Conservation (phyloP, 2,329 filamentous ascomycete species). For the Phyllosticta capitalensis region DNA sequence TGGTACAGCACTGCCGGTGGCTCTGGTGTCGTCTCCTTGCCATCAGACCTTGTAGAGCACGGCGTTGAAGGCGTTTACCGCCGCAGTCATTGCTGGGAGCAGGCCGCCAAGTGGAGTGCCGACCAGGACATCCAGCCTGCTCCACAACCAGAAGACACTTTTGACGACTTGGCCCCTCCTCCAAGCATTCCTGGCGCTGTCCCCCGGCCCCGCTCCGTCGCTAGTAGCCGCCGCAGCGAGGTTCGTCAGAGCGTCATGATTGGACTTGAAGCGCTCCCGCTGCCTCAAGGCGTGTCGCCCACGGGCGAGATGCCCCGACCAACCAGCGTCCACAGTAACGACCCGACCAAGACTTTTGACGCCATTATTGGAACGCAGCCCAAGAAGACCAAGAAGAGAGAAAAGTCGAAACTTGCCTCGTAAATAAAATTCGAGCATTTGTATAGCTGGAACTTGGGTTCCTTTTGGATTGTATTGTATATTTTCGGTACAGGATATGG, state of each 20-base stretch:
- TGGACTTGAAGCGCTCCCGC: slow-evolving; percentile 37
- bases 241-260: slow-evolving; percentile 33
- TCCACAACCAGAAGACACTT: slow-evolving; percentile 25
- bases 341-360: slow-evolving; percentile 40
- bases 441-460: neutral
- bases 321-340: slow-evolving; percentile 21
- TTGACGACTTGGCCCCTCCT: slow-evolving; percentile 21
- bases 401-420: slow-evolving; percentile 7
- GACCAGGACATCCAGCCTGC: slow-evolving; percentile 26
- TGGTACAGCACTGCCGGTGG: slow-evolving; percentile 68
- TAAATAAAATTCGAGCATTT: neutral
- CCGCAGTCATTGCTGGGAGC: slow-evolving; percentile 59
- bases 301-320: slow-evolving; percentile 18
- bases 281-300: slow-evolving; percentile 35
- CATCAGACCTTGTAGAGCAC: slow-evolving; percentile 55
- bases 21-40: slow-evolving; percentile 50
- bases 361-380: slow-evolving; percentile 23
- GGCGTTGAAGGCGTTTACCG: slow-evolving; percentile 59
- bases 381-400: slow-evolving; percentile 6
- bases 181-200: slow-evolving; percentile 13
- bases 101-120: slow-evolving; percentile 52
- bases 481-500: neutral
- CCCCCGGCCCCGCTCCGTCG: neutral
- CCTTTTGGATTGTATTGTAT: neutral
- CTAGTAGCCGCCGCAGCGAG: slow-evolving; percentile 7